Base-by-base conservation (phyloP, 352 stramenopile genomes). In the Pilasporangium apinafurcum region DNA sequence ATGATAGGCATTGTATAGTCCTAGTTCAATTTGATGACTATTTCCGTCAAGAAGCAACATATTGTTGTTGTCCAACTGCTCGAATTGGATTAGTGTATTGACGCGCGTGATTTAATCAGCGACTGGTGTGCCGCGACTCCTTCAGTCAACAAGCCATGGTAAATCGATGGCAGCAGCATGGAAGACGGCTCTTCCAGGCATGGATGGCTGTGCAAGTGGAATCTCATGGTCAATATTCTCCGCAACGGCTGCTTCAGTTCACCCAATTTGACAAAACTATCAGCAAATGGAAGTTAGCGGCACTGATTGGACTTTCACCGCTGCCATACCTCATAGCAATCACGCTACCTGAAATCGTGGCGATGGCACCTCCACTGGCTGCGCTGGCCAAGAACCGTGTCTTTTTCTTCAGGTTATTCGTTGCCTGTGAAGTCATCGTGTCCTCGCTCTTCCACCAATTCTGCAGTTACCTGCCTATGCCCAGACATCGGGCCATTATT, bases 191-290 rank as follows among this genome's bases (percentile, higher is more conserved):
- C n/a, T n/a, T n/a, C n/a, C n/a, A n/a, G n/a, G n/a, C n/a, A n/a
- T 64, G 55, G 55, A 44, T 37, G 6, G 16, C 22, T 1, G n/a
- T 50, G 22, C 56, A 70, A 42, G 51, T 71, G 3, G 56, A 71
- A 13, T 37, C 57, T 1, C 52, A 64, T 12, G 56, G 61, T 3
- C 41, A 53, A 22, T 71, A 62, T 26, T 56, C 49, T 0, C 36
- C 56, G 36, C 38, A 62, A 13, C 34, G 58, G 21, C 22, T 67
- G 24, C 45, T 53, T 13, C 21, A 18, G 2, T 36, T 64, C 33
- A 16, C 56, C 1, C 12, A 34, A 16, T 64, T 59, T 18, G 37
- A 31, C 12, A 18, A 39, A 5, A 32, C 31, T 1, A 53, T 38
- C 13, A 43, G 14, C 24, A 17, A 12, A 38, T 16, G 37, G 4